Base-by-base conservation (phyloP, 2,329 filamentous ascomycete genomes). In the Alternaria brassicae region DNA sequence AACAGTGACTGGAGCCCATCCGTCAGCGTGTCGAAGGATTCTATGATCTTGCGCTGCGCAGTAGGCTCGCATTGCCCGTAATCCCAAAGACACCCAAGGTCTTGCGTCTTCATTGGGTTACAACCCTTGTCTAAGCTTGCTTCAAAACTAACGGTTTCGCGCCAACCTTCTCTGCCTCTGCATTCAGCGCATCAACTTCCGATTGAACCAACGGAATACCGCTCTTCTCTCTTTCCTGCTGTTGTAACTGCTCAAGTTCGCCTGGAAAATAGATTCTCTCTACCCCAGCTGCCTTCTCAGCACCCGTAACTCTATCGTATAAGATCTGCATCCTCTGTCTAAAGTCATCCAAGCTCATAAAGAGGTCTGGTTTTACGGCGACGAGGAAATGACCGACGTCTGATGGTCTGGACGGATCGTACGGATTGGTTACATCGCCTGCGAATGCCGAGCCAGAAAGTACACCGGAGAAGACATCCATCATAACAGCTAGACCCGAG, bases 391-490 rank as follows among this genome's bases (percentile, higher is more conserved):
- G 90, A 0, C 90, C 90, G 0, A 92, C 90, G 68, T 92, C 87
- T 0, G 89, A 88, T 0, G 86, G 83, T 58, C 82, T 86, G 0
- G 85, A 88, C 1, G 88, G 83, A 69, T 93, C 90, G 73, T 95
- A 94, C 0, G 91, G 91, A 19, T 85, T 86, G 0, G 88, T 90
- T 12, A 95, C 92, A 67, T 90, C 82, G 0, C 91, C 91, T 0
- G 91, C 91, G 76, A 91, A 95, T 0, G 91, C 91, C 19, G 88
- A 89, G 0, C 91, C 91, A 0, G 90, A 92, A 0, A 95, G 71
- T 0, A 91, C 89, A 0, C 91, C 91, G 0, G 90, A 93, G 72
- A 95, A 94, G 1, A 95, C 90, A 71, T 95, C 92, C 92, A 95
- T 95, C 90, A 93, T 94, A 51, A 95, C 86, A 0, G 89, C 81